A percentile compares a stretch with the other conserved stretches of the same genome.
phyloP scores from a whole-genome alignment of 768 basidiomycete genomes.

The Rhodosporidiobolus sp. region DNA sequence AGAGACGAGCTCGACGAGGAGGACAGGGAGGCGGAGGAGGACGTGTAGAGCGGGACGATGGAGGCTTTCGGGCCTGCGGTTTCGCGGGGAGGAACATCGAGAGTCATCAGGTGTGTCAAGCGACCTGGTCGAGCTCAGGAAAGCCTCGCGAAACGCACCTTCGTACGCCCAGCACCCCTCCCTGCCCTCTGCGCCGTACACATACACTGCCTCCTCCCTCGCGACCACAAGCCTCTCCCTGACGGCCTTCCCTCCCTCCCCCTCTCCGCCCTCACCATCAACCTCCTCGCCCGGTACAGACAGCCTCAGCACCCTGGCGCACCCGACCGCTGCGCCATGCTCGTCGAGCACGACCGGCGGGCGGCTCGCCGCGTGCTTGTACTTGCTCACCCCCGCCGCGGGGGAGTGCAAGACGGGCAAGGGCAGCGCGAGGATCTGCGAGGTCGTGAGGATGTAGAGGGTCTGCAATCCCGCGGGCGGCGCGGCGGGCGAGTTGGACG shows the following conservation, averaged over 20 bases:
- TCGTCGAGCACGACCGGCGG: conserved; percentile 74
- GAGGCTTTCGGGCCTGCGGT: conserved; percentile 40
- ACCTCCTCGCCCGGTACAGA: conserved; percentile 47
- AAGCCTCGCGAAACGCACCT: conserved; percentile 55
- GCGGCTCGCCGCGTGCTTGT: conserved; percentile 51
- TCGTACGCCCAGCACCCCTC: conserved; percentile 87
- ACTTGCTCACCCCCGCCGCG: conserved; percentile 61
- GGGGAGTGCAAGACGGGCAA: conserved; percentile 53
- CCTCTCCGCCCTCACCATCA: not conserved
- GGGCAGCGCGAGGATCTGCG: conserved; percentile 61
- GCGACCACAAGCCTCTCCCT: conserved; percentile 65
- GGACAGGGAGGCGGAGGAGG: conserved; percentile 11
- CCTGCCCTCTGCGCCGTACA: conserved; percentile 74
- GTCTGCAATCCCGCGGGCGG: conserved; percentile 51
- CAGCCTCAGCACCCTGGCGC: conserved; percentile 72
- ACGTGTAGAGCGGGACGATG: conserved; percentile 18
- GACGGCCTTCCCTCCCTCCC: conserved; percentile 5
- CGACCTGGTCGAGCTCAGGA: not conserved
- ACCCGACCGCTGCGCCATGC: conserved; percentile 76
- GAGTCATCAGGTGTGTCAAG: no score
- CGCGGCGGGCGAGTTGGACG: conserved; percentile 36
- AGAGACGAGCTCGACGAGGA: conserved; percentile 61
- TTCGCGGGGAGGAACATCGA: no score
- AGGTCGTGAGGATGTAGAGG: conserved; percentile 85
- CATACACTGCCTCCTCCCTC: conserved; percentile 84